Evolutionary conservation across 164 flowering plant species (phyloP).

Genomic region (Vitis cinerea): DNA sequence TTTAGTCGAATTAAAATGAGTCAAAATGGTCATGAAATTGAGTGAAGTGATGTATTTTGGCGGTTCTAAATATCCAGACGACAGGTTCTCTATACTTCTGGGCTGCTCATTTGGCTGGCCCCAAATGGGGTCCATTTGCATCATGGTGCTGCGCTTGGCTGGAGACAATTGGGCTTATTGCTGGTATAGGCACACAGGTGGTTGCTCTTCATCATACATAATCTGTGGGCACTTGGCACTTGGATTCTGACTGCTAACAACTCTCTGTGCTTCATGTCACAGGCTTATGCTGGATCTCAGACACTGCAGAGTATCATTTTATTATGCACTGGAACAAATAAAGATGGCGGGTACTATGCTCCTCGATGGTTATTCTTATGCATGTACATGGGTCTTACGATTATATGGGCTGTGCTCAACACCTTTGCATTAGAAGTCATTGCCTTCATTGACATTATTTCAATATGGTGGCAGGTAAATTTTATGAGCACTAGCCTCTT

Average conservation of each 20-base stretch:
- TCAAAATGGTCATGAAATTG: no score
- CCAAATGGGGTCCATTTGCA: slow-evolving; percentile 69
- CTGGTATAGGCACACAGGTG: slow-evolving; percentile 47
- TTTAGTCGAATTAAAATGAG: no score
- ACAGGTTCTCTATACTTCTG: slow-evolving; percentile 64
- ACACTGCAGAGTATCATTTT: slow-evolving; percentile 61
- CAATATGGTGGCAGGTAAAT: slow-evolving; percentile 83
- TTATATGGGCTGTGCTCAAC: slow-evolving; percentile 75
- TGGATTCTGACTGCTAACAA: not conserved
- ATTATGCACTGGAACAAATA: slow-evolving; percentile 65
- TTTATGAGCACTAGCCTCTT: not conserved
- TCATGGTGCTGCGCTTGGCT: slow-evolving; percentile 83
- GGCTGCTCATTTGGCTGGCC: slow-evolving; percentile 78
- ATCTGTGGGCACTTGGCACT: not conserved
- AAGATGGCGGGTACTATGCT: slow-evolving; percentile 70
- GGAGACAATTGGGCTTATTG: slow-evolving; percentile 66
- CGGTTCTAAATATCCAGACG: no score
- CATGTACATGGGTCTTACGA: slow-evolving; percentile 60
- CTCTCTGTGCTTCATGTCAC: no score
- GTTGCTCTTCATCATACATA: not conserved
- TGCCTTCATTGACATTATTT: slow-evolving; percentile 62
- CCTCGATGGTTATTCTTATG: slow-evolving; percentile 67
- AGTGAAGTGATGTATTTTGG: no score
- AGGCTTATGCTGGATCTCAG: slow-evolving; percentile 77
- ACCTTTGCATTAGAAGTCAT: slow-evolving; percentile 71